A percentile compares a stretch with the other conserved stretches of the same genome.
These are phyloP conservation scores for Hypomyces rosellus DNA, from an alignment of 2,329 filamentous ascomycete species.

Conservation along the genomic window DNA sequence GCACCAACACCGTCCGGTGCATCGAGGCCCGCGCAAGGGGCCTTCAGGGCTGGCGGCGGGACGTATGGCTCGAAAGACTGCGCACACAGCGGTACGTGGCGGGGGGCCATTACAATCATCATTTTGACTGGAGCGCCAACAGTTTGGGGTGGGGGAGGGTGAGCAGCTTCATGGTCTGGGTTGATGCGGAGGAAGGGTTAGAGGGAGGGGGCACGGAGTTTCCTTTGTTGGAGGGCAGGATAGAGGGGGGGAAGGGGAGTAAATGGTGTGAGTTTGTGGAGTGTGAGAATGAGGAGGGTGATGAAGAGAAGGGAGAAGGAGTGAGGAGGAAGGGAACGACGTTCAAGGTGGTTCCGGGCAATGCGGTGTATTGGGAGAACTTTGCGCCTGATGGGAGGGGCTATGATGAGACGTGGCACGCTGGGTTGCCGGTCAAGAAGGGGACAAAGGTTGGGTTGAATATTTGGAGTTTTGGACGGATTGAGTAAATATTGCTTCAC, in stretches of 20 bases:
- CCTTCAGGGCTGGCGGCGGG: conserved; percentile 48
- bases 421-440: conserved; percentile 42
- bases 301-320: conserved; percentile 7
- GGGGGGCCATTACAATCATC: conserved; percentile 45
- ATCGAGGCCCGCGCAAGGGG: conserved; percentile 41
- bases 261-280: conserved; percentile 45
- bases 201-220: conserved; percentile 47
- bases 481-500: conserved; percentile 16
- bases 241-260: conserved; percentile 18
- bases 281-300: conserved; percentile 24
- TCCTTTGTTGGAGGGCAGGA: conserved; percentile 32
- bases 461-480: conserved; percentile 45
- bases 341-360: conserved; percentile 45
- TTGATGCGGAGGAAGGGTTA: conserved; percentile 31
- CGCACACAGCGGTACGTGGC: conserved; percentile 44
- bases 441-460: conserved; percentile 51
- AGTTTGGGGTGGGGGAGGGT: conserved; percentile 42
- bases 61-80: conserved; percentile 47
- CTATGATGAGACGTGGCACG: conserved; percentile 50
- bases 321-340: conserved; percentile 26
- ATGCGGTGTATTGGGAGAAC: conserved; percentile 55
- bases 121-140: conserved; percentile 47
- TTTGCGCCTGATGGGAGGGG: conserved; percentile 46
- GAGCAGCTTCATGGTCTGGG: conserved; percentile 50
- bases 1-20: conserved; percentile 37